A percentile compares a stretch with the other conserved stretches of the same genome.
Conservation (phyloP, 352 stramenopile species). For the Pythium sukuiense region DNA sequence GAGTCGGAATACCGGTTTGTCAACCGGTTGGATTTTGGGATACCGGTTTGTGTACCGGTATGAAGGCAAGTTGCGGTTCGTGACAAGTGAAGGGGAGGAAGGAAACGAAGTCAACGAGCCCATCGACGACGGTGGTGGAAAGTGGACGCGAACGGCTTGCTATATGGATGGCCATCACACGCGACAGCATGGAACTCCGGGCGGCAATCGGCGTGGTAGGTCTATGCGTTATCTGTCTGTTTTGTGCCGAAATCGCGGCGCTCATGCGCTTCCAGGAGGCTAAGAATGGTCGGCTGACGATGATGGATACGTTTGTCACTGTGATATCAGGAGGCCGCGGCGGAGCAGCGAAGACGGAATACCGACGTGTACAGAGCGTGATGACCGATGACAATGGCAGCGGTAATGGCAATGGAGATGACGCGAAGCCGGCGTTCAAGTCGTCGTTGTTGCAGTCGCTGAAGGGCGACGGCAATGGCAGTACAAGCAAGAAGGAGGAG, state of each 20-base stretch:
- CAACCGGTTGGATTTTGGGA: neutral
- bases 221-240: neutral
- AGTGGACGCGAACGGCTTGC: constrained; percentile 8
- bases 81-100: constrained; percentile 3
- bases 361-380: constrained; percentile 46
- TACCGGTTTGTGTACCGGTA: constrained; percentile 7
- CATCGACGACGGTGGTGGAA: neutral
- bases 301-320: neutral
- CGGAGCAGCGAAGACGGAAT: constrained; percentile 24
- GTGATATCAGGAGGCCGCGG: constrained; percentile 15
- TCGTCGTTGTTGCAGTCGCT: constrained; percentile 56
- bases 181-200: constrained; percentile 33
- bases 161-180: constrained; percentile 39
- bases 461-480: neutral
- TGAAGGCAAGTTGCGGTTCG: constrained; percentile 13
- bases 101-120: neutral
- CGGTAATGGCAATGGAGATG: neutral
- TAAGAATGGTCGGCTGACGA: neutral
- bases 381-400: constrained; percentile 26
- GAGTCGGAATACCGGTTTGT: neutral
- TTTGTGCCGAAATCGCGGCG: constrained; percentile 4
- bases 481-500: constrained; percentile 19
- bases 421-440: constrained; percentile 32
- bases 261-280: neutral
- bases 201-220: constrained; percentile 32